A percentile compares a stretch with the other conserved stretches of the same genome.
Evolutionary conservation across 106 monocot genomes (phyloP).

Genomic region (Apostasia ramifera): DNA sequence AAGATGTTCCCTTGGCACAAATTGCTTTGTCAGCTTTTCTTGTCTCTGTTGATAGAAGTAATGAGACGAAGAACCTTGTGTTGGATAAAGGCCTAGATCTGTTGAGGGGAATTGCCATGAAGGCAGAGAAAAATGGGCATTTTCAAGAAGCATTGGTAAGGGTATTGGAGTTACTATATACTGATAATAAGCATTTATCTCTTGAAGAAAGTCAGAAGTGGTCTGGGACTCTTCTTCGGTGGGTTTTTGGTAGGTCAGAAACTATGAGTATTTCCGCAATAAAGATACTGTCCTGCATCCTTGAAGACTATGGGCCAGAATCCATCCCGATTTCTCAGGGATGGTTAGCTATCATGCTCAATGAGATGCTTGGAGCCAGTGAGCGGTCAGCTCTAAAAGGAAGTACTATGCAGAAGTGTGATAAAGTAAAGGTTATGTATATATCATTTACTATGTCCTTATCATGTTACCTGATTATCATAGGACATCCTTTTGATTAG

Average conservation of each 20-base stretch:
- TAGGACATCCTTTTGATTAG: background rate
- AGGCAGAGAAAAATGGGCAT: slow-evolving; percentile 48
- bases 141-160: slow-evolving; percentile 67
- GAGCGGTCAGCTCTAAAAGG: slow-evolving; percentile 39
- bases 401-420: slow-evolving; percentile 33
- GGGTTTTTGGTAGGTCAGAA: slow-evolving; percentile 66
- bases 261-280: slow-evolving; percentile 37
- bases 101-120: slow-evolving; percentile 72
- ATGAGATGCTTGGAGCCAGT: slow-evolving; percentile 53
- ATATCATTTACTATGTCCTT: background rate
- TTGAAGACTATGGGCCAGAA: slow-evolving; percentile 83
- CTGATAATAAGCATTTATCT: slow-evolving; percentile 54
- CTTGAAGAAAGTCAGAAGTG: slow-evolving; percentile 84
- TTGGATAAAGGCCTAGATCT: slow-evolving; percentile 66
- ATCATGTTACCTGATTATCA: background rate
- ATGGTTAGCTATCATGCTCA: slow-evolving; percentile 75
- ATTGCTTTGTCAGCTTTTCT: slow-evolving; percentile 84
- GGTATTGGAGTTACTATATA: slow-evolving; percentile 67
- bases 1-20: slow-evolving; percentile 54
- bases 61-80: slow-evolving; percentile 46
- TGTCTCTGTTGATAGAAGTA: slow-evolving; percentile 64
- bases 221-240: slow-evolving; percentile 75
- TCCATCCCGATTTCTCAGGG: slow-evolving; percentile 91
- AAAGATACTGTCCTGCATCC: slow-evolving; percentile 62
- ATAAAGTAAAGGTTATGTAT: slow-evolving; percentile 62